Evolutionary conservation across 352 stramenopile genomes (phyloP).

Genomic region (Pythium monospermum): DNA sequence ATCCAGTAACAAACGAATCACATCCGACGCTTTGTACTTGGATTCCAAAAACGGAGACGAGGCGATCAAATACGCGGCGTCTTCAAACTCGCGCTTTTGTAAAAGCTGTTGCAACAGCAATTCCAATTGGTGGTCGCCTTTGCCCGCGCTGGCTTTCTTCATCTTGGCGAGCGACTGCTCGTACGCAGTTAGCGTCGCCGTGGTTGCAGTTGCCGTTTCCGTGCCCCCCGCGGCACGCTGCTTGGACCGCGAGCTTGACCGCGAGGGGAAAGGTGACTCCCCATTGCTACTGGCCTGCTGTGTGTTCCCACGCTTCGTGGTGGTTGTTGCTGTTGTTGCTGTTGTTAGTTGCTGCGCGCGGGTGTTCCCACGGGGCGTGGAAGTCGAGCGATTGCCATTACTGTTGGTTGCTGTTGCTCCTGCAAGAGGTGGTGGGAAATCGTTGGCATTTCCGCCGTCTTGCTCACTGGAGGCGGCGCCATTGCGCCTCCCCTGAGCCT

Average conservation of each 20-base stretch:
- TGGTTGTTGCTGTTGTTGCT: background rate
- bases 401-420: background rate
- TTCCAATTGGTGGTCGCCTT: slow-evolving; percentile 48
- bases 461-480: slow-evolving; percentile 10
- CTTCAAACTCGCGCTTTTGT: slow-evolving; percentile 33
- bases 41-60: slow-evolving; percentile 33
- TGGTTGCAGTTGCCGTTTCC: slow-evolving; percentile 22
- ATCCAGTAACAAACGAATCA: slow-evolving; percentile 75
- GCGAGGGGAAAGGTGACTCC: background rate
- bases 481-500: slow-evolving; percentile 12
- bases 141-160: slow-evolving; percentile 25
- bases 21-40: slow-evolving; percentile 78
- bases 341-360: too few relatives aligned
- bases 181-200: slow-evolving; percentile 18
- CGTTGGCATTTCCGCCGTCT: too few relatives aligned
- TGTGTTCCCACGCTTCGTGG: background rate
- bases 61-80: slow-evolving; percentile 70
- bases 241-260: slow-evolving; percentile 54
- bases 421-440: too few relatives aligned
- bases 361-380: background rate
- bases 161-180: slow-evolving; percentile 35
- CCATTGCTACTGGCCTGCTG: background rate
- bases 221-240: slow-evolving; percentile 22
- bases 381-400: slow-evolving; percentile 8
- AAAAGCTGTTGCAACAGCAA: slow-evolving; percentile 51